phyloP scores from a whole-genome alignment of 78 protist species.

The Dictyostelium brefeldianum region DNA sequence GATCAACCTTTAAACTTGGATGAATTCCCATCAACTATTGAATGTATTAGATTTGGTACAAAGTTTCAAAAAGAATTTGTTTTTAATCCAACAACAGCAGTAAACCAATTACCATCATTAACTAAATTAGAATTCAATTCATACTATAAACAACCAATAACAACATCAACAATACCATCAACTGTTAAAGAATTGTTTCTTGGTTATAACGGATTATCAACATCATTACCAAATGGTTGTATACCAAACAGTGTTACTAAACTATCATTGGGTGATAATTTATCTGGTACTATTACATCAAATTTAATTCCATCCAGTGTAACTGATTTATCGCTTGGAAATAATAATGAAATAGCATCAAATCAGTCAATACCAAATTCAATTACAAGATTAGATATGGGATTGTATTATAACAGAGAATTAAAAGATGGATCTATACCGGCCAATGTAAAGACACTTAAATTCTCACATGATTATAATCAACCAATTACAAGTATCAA shows the following conservation, averaged over 20 bases:
- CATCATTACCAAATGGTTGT: not conserved
- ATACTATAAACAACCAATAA: not conserved
- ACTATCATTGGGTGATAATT: not conserved
- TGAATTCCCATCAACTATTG: not conserved
- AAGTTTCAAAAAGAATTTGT: not conserved
- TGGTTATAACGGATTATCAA: not conserved
- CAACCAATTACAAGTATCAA: not conserved
- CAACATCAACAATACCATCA: not conserved
- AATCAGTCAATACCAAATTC: not conserved
- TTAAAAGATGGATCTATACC: not conserved
- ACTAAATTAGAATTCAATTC: not conserved
- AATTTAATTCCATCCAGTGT: not conserved
- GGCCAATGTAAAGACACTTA: not conserved
- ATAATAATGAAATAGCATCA: not conserved
- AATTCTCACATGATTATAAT: not conserved
- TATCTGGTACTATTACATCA: not conserved
- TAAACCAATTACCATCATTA: too few species aligned
- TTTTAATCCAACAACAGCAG: too few species aligned
- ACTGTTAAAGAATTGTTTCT: not conserved
- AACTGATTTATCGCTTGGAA: not conserved
- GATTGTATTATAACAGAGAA: not conserved
- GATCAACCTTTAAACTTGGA: not conserved
- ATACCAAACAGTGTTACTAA: constrained; percentile 3
- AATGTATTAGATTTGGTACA: not conserved
- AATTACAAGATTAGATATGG: not conserved